These are phyloP conservation scores for Zangia roseola DNA, from an alignment of 768 basidiomycete species.

Conservation along the genomic window DNA sequence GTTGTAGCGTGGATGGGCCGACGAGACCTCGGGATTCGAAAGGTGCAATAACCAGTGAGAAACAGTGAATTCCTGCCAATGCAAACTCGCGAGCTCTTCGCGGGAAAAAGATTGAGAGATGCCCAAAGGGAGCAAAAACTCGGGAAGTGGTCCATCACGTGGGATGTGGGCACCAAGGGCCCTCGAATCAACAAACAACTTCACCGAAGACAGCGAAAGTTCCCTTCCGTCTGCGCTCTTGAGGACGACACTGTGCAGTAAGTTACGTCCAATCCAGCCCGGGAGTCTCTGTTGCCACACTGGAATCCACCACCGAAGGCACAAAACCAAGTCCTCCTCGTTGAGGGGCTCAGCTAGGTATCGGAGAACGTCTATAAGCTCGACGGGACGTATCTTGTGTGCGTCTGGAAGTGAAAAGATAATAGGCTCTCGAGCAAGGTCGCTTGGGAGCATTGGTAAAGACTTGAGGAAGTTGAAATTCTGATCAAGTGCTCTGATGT, in stretches of 20 bases:
- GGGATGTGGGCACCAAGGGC: slow-evolving; percentile 52
- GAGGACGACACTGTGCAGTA: too few species aligned
- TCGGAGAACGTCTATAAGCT: too few species aligned
- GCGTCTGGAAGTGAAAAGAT: slow-evolving; percentile 54
- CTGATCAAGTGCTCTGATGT: slow-evolving; percentile 70
- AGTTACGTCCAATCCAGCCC: too few species aligned
- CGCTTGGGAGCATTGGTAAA: slow-evolving; percentile 66
- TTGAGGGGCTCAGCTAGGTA: too few species aligned
- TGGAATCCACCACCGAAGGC: slow-evolving; percentile 32
- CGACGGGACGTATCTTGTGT: slow-evolving; percentile 65
- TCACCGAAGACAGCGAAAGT: slow-evolving; percentile 61
- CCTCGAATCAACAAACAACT: slow-evolving; percentile 64
- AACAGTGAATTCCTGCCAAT: slow-evolving; percentile 76
- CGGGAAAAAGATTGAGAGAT: slow-evolving; percentile 59
- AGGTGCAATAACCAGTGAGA: slow-evolving; percentile 72
- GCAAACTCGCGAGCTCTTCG: slow-evolving; percentile 56
- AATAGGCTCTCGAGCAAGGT: too few species aligned
- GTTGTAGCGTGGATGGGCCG: slow-evolving; percentile 52
- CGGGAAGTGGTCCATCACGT: too few species aligned
- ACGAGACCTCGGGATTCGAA: slow-evolving; percentile 41
- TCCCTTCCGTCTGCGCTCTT: too few species aligned
- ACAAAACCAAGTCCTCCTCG: not conserved
- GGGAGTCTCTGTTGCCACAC: too few species aligned
- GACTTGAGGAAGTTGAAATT: slow-evolving; percentile 73
- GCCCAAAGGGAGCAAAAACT: too few species aligned